Base-by-base conservation (phyloP, 495 filamentous ascomycete species). In the Thermochaetoides thermophila region DNA sequence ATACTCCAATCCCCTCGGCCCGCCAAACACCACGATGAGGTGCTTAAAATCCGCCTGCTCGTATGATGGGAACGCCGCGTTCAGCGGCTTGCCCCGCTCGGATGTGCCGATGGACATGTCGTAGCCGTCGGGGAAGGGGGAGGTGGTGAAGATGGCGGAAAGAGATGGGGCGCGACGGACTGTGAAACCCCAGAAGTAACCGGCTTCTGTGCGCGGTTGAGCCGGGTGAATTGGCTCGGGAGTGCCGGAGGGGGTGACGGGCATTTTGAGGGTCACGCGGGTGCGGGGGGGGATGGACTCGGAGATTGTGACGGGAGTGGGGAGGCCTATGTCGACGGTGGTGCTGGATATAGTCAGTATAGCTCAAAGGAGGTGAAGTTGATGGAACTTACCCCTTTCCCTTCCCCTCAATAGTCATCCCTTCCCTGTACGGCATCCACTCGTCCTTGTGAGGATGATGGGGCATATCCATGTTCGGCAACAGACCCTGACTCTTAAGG, bases 161-260 rank as follows among this genome's bases (percentile, higher is more conserved):
- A 85, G 56, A 0, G 66, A 69, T 1, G 50, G 34, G 12, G 72
- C 70, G 20, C 59, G 63, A 3, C 81, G 68, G 7, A 78, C 64
- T 9, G 48, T 66, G 48, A 73, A 85, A 28, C 81, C 81, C 80
- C 78, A 84, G 50, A 82, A 85, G 50, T 78, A 81, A 5, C 81
- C 81, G 0, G 48, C 64, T 31, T 80, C 69, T 18, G 73, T 68
- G 19, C 81, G 63, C 0, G 81, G 80, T 4, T 59, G 55, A 21
- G 60, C 52, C 0, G 76, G 75, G 28, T 66, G 60, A 3, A 81
- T 70, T 3, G 70, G 61, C 38, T 73, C 63, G 3, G 63, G 71
- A 4, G 28, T 35, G 0, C 49, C 55, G n/a, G 34, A 31, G n/a
- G 51, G 38, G 24, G 56, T 46, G 5, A 59, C 46, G 16, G 66